phyloP scores from a whole-genome alignment of 129 eudicot species.

The Tagetes patula region DNA sequence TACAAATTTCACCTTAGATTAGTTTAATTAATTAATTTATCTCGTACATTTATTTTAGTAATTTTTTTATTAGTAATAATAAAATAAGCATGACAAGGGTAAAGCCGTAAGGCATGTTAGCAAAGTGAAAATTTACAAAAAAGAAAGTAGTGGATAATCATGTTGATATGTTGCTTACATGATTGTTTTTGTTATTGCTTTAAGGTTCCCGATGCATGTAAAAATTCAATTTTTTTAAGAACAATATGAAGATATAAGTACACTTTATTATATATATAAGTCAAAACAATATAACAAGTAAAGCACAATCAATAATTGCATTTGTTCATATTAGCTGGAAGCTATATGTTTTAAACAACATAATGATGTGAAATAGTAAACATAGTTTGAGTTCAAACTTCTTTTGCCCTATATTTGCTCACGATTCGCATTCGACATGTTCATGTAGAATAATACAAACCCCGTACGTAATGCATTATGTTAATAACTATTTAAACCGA shows the following conservation, averaged over 20 bases:
- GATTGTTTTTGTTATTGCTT: conserved; percentile 36
- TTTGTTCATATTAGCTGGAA: conserved; percentile 36
- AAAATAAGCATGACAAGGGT: not conserved
- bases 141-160: conserved; percentile 25
- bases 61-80: not conserved
- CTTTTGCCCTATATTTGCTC: conserved; percentile 26
- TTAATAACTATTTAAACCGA: too few relatives aligned
- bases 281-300: conserved; percentile 21
- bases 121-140: conserved; percentile 20
- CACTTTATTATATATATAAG: conserved; percentile 32
- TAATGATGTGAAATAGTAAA: conserved; percentile 25
- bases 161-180: conserved; percentile 25
- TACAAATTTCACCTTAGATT: not conserved
- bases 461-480: too few relatives aligned
- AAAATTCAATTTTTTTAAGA: conserved; percentile 16
- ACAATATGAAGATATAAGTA: conserved; percentile 20
- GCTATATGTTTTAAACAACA: conserved; percentile 19
- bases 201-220: conserved; percentile 41
- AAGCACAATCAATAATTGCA: conserved; percentile 30
- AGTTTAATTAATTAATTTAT: not conserved
- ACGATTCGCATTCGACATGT: conserved; percentile 19
- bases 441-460: too few relatives aligned
- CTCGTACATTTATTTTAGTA: not conserved
- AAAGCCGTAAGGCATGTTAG: conserved; percentile 20
- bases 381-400: conserved; percentile 6